A percentile compares a stretch with the other conserved stretches of the same genome.
These are phyloP conservation scores for Zostera marina DNA, from an alignment of 116 monocot genomes.

Conservation along the genomic window DNA sequence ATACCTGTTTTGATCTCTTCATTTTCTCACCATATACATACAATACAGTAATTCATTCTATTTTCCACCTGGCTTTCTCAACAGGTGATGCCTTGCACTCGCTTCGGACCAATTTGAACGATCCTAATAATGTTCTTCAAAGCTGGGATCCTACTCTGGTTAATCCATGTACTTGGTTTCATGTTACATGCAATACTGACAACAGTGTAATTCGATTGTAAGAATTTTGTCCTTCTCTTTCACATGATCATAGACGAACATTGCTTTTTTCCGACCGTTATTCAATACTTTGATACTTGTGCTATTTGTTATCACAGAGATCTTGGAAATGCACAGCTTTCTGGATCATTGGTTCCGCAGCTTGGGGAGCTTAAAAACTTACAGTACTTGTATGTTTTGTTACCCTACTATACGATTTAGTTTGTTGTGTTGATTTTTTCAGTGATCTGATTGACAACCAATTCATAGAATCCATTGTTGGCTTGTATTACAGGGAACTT, in stretches of 20 bases:
- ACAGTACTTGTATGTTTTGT: conserved; percentile 22
- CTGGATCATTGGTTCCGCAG: conserved; percentile 80
- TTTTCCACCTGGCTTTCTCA: neutral
- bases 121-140: conserved; percentile 94
- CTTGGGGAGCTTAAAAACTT: conserved; percentile 83
- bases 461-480: neutral
- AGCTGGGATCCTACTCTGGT: conserved; percentile 98
- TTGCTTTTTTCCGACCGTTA: neutral
- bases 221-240: conserved; percentile 7
- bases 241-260: neutral
- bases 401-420: neutral
- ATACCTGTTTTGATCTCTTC: neutral
- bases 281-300: neutral
- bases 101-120: conserved; percentile 48
- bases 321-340: conserved; percentile 87
- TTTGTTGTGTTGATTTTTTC: neutral
- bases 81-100: conserved; percentile 90
- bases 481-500: conserved; percentile 30
- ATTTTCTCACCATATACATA: neutral
- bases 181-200: conserved; percentile 83
- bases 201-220: conserved; percentile 96
- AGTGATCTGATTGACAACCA: neutral
- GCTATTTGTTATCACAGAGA: conserved; percentile 18
- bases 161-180: conserved; percentile 98
- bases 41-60: neutral